A percentile compares a stretch with the other conserved stretches of the same genome.
These are phyloP conservation scores for Fonsecaea monophora DNA, from an alignment of 2,329 filamentous ascomycete genomes.

Conservation along the genomic window DNA sequence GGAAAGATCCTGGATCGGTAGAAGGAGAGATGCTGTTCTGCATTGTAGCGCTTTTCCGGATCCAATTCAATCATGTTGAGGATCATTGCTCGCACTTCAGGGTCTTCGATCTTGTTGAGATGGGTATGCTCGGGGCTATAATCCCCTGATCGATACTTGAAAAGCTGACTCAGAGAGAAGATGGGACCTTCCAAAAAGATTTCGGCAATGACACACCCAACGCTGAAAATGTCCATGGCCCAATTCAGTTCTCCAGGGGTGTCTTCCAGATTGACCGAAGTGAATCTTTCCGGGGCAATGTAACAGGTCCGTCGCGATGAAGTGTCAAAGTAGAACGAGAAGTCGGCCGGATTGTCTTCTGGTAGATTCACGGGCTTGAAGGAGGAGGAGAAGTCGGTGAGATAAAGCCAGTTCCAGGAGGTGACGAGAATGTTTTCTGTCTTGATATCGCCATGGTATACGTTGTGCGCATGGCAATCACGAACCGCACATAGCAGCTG, in stretches of 20 bases:
- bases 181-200: slow-evolving; percentile 93
- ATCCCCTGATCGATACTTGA: slow-evolving; percentile 89
- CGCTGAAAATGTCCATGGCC: slow-evolving; percentile 99
- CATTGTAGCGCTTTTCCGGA: slow-evolving; percentile 87
- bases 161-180: slow-evolving; percentile 96
- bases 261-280: slow-evolving; percentile 71
- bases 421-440: slow-evolving; percentile 96
- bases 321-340: slow-evolving; percentile 96
- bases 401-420: slow-evolving; percentile 98
- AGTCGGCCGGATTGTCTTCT: slow-evolving; percentile 95
- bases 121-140: slow-evolving; percentile 86
- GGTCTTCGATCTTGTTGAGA: slow-evolving; percentile 84
- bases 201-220: slow-evolving; percentile 95
- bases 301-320: slow-evolving; percentile 93
- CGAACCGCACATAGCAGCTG: slow-evolving; percentile 90
- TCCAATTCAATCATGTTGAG: slow-evolving; percentile 96
- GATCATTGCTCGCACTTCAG: slow-evolving; percentile 85
- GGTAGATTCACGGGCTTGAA: slow-evolving; percentile 95
- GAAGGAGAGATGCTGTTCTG: slow-evolving; percentile 91
- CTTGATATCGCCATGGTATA: slow-evolving; percentile 98
- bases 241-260: slow-evolving; percentile 72
- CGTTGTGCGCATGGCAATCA: slow-evolving; percentile 85
- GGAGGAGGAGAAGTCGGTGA: slow-evolving; percentile 94
- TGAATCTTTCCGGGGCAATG: slow-evolving; percentile 89
- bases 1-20: slow-evolving; percentile 94